Evolutionary conservation across 1,284 basidiomycete genomes (phyloP).

Genomic region (Ceratobasidium sp.): DNA sequence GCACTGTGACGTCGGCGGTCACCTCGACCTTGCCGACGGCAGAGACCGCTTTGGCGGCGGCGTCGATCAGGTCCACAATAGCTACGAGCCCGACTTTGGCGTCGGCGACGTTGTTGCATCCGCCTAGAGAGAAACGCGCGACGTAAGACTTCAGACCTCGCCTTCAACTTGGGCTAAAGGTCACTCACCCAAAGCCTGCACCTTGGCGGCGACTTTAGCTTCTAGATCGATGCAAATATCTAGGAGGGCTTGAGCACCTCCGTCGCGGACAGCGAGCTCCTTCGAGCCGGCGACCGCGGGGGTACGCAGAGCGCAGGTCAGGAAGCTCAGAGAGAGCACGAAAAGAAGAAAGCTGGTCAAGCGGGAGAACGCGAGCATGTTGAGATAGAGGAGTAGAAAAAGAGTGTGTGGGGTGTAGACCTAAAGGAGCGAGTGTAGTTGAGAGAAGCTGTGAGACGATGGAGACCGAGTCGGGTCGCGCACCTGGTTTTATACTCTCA

Average conservation of each 20-base stretch:
- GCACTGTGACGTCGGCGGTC: background rate
- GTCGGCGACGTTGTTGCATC: background rate
- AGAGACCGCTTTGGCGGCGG: background rate
- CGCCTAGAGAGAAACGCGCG: background rate
- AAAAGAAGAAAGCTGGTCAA: slow-evolving; percentile 40
- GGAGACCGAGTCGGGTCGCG: too few relatives aligned
- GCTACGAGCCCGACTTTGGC: background rate
- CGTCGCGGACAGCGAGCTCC: slow-evolving; percentile 11
- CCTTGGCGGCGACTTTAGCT: background rate
- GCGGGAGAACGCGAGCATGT: slow-evolving; percentile 40
- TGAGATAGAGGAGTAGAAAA: background rate
- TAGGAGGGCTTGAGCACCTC: background rate
- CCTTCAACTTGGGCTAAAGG: too few relatives aligned
- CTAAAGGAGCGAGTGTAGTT: background rate
- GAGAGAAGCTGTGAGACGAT: too few relatives aligned
- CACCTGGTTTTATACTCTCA: too few relatives aligned
- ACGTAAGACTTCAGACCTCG: too few relatives aligned
- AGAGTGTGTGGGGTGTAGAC: background rate
- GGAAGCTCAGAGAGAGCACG: slow-evolving; percentile 39
- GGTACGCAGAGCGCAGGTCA: slow-evolving; percentile 32
- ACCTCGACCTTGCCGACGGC: background rate
- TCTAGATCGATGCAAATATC: background rate
- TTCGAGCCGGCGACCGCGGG: background rate
- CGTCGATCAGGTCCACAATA: background rate
- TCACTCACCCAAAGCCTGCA: background rate